Conservation (phyloP, 495 filamentous ascomycete genomes). For the Xylaria palmicola region DNA sequence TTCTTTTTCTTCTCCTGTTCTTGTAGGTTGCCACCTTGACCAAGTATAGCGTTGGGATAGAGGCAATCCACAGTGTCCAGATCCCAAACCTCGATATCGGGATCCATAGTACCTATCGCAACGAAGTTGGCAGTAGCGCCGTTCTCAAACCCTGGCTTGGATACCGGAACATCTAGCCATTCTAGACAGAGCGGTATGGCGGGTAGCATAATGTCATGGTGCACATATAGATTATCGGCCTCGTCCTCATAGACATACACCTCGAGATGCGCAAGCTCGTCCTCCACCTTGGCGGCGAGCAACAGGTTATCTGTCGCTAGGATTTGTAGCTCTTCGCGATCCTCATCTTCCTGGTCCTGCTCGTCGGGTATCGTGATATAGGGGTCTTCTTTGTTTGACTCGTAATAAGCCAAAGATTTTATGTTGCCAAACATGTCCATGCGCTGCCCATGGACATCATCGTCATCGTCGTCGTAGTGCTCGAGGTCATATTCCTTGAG, state of each 20-base stretch:
- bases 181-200: slow-evolving; percentile 93
- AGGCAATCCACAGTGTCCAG: slow-evolving; percentile 93
- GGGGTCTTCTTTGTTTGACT: slow-evolving; percentile 88
- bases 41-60: slow-evolving; percentile 96
- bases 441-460: slow-evolving; percentile 61
- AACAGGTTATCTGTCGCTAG: slow-evolving; percentile 89
- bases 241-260: slow-evolving; percentile 95
- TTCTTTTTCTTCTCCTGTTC: slow-evolving; percentile 60
- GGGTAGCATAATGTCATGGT: slow-evolving; percentile 99
- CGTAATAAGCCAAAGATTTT: slow-evolving; percentile 88
- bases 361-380: slow-evolving; percentile 84
- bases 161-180: slow-evolving; percentile 88
- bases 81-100: slow-evolving; percentile 98
- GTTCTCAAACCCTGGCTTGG: slow-evolving; percentile 58
- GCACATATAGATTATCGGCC: slow-evolving; percentile 94
- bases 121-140: slow-evolving; percentile 77
- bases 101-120: slow-evolving; percentile 94
- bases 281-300: slow-evolving; percentile 88
- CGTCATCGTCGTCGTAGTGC: slow-evolving; percentile 82
- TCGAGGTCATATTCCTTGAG: slow-evolving; percentile 95
- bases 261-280: slow-evolving; percentile 94
- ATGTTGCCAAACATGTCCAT: slow-evolving; percentile 95
- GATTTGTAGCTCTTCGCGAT: slow-evolving; percentile 92
- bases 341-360: slow-evolving; percentile 74
- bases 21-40: slow-evolving; percentile 62